A percentile compares a stretch with the other conserved stretches of the same genome.
phyloP scores from a whole-genome alignment of 345 rosid species.

The Chamaenerion angustifolium region DNA sequence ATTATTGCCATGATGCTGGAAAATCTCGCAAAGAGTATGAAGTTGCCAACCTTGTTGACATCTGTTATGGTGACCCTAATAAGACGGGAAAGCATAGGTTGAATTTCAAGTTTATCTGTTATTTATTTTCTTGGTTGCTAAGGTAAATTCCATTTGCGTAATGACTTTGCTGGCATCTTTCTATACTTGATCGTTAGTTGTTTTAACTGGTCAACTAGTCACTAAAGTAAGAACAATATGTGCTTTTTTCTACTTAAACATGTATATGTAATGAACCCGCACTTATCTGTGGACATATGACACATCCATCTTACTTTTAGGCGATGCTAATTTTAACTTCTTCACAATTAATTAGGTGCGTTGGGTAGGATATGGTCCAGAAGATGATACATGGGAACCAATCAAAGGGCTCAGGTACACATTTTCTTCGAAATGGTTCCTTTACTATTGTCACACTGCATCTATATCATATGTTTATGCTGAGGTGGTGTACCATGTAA shows the following conservation, averaged over 20 bases:
- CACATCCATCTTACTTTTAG: slow-evolving; percentile 4
- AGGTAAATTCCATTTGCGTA: too few relatives aligned
- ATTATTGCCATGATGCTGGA: slow-evolving; percentile 23
- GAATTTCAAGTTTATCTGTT: slow-evolving; percentile 44
- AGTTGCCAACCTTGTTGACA: slow-evolving; percentile 57
- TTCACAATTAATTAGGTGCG: slow-evolving; percentile 38
- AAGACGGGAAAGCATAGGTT: slow-evolving; percentile 52
- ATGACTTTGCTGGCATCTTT: too few relatives aligned
- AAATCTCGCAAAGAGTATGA: slow-evolving; percentile 40
- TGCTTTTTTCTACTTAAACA: too few relatives aligned
- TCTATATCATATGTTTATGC: not conserved
- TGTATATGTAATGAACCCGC: too few relatives aligned
- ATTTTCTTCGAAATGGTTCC: not conserved
- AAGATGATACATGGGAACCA: slow-evolving; percentile 91
- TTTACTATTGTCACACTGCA: not conserved
- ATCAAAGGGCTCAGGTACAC: slow-evolving; percentile 56
- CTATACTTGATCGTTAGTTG: too few relatives aligned
- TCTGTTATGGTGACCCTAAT: slow-evolving; percentile 71
- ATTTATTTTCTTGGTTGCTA: too few relatives aligned
- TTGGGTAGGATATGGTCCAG: slow-evolving; percentile 65
- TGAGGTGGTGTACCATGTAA: too few relatives aligned
- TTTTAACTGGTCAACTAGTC: too few relatives aligned
- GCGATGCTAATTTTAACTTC: slow-evolving; percentile 4
- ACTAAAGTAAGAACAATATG: too few relatives aligned
- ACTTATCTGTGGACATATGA: too few relatives aligned